These are phyloP conservation scores for Lojkania enalia DNA, from an alignment of 2,329 filamentous ascomycete genomes.

Conservation along the genomic window DNA sequence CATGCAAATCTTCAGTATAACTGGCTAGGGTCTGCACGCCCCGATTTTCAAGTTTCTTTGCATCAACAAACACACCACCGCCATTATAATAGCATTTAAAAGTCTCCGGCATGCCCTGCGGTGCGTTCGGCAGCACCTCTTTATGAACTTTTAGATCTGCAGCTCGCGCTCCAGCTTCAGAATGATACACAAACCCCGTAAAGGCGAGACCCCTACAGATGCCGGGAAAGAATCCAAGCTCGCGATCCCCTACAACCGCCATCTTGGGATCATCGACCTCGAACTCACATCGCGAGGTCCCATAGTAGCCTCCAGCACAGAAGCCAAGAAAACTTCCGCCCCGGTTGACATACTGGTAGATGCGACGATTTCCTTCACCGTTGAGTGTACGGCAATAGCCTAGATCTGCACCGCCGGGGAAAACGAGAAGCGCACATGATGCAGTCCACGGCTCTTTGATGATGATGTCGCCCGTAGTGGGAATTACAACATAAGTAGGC, in stretches of 20 bases:
- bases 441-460: constrained; percentile 90
- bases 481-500: constrained; percentile 89
- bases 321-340: constrained; percentile 89
- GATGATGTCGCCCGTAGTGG: constrained; percentile 75
- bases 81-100: constrained; percentile 91
- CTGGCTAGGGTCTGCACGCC: constrained; percentile 81
- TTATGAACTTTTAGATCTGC: constrained; percentile 68
- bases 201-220: constrained; percentile 86
- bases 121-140: constrained; percentile 55
- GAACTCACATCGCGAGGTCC: constrained; percentile 79
- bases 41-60: constrained; percentile 60
- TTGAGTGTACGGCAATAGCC: constrained; percentile 88
- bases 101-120: constrained; percentile 58
- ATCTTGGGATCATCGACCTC: constrained; percentile 80
- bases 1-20: constrained; percentile 73
- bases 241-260: constrained; percentile 82
- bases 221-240: constrained; percentile 87
- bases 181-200: constrained; percentile 85
- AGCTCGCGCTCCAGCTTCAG: constrained; percentile 80
- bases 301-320: constrained; percentile 95
- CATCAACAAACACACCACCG: constrained; percentile 88
- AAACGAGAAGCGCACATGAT: constrained; percentile 84
- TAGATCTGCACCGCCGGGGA: constrained; percentile 92
- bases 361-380: constrained; percentile 81
- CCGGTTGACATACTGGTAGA: constrained; percentile 80